phyloP scores from a whole-genome alignment of 345 rosid species.

The Erucastrum elatum region DNA sequence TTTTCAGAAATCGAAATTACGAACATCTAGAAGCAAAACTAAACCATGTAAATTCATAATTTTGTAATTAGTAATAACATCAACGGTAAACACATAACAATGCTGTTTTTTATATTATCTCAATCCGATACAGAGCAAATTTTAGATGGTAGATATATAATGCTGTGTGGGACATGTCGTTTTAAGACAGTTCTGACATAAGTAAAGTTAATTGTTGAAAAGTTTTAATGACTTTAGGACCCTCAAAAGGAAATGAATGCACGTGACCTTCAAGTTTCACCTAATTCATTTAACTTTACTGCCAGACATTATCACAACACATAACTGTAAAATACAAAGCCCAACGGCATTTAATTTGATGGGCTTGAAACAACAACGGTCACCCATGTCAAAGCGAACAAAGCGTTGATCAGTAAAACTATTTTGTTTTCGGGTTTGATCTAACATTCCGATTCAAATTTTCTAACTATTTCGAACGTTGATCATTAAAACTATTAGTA shows the following conservation, averaged over 20 bases:
- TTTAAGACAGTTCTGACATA: conserved; percentile 33
- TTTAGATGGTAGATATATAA: neutral
- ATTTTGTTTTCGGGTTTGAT: neutral
- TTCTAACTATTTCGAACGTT: neutral
- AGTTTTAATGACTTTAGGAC: conserved; percentile 20
- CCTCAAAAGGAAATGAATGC: conserved; percentile 15
- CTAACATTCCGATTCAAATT: neutral
- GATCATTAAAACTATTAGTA: neutral
- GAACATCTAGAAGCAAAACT: neutral
- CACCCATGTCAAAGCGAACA: neutral
- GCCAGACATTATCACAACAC: neutral
- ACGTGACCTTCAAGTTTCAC: conserved; percentile 20
- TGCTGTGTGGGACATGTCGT: conserved; percentile 7
- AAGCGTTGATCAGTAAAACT: neutral
- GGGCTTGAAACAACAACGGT: neutral
- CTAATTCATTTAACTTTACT: conserved; percentile 10
- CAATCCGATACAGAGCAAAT: neutral
- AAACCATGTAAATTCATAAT: neutral
- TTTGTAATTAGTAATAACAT: no score
- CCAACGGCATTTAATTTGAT: neutral
- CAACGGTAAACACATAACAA: neutral
- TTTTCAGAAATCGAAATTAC: no score
- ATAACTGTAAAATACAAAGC: conserved; percentile 5
- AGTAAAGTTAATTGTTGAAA: conserved; percentile 23
- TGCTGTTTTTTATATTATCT: neutral